Evolutionary conservation across 352 stramenopile genomes (phyloP).

Genomic region (Globisporangium orthogonon): DNA sequence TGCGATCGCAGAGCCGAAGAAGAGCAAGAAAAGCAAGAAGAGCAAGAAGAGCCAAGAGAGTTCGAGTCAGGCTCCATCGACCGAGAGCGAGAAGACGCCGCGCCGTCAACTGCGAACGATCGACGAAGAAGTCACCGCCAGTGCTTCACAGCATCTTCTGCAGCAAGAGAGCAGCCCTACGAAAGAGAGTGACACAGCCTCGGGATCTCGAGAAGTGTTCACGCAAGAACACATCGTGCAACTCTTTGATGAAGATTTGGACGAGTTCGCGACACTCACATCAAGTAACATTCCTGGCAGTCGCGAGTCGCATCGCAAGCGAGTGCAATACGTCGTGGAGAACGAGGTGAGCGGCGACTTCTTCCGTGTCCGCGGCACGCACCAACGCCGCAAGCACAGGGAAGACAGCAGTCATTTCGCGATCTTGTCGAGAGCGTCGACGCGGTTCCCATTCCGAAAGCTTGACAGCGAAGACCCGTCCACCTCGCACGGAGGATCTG

Average conservation of each 20-base stretch:
- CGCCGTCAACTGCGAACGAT: not conserved
- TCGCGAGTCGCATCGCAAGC: not conserved
- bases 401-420: not conserved
- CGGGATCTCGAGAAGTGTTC: not conserved
- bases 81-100: not conserved
- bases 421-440: conserved; percentile 1
- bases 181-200: not conserved
- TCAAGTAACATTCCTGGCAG: not conserved
- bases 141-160: not conserved
- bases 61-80: not conserved
- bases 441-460: not conserved
- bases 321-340: conserved; percentile 35
- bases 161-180: not conserved
- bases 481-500: not conserved
- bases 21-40: no score
- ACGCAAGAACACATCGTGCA: conserved; percentile 12
- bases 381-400: not conserved
- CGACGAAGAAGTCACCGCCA: not conserved
- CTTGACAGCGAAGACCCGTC: not conserved
- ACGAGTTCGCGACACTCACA: conserved; percentile 4
- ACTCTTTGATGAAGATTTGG: conserved; percentile 13
- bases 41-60: conserved; percentile 2
- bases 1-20: not conserved
- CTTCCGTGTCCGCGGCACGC: conserved; percentile 27
- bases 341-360: conserved; percentile 62